phyloP scores from a whole-genome alignment of 768 basidiomycete genomes.

The Rhizopogon vesiculosus region DNA sequence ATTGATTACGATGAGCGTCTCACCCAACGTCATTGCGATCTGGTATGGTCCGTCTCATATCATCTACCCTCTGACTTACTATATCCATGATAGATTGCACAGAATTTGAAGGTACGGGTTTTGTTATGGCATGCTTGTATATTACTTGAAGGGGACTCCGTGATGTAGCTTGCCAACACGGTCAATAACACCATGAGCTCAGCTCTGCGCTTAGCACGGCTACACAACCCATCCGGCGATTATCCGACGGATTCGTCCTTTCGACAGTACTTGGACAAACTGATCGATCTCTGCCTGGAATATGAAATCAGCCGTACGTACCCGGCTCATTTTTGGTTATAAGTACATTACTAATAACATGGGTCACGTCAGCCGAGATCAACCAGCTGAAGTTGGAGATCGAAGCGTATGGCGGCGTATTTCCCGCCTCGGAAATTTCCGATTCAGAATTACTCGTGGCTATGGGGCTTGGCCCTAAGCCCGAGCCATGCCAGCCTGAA shows the following conservation, averaged over 20 bases:
- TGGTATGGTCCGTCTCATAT: not conserved
- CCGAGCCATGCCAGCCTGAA: too few relatives aligned
- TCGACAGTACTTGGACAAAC: not conserved
- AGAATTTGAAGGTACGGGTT: not conserved
- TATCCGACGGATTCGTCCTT: not conserved
- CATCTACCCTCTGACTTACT: not conserved
- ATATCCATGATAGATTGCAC: not conserved
- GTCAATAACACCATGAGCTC: not conserved
- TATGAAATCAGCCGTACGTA: not conserved
- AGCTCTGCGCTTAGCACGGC: not conserved
- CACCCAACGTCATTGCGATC: not conserved
- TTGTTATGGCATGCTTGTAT: too few relatives aligned
- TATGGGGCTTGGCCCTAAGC: too few relatives aligned
- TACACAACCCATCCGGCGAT: not conserved
- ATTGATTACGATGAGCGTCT: not conserved
- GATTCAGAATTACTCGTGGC: too few relatives aligned
- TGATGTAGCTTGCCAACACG: not conserved
- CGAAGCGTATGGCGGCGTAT: too few relatives aligned
- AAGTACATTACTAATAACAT: not conserved
- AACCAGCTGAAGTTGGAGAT: too few relatives aligned
- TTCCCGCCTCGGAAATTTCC: too few relatives aligned
- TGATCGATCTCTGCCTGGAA: not conserved
- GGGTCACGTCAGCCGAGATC: too few relatives aligned
- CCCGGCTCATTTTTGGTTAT: not conserved
- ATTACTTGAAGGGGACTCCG: not conserved